A percentile compares a stretch with the other conserved stretches of the same genome.
Conservation (phyloP, 805 yeast species). For the Candida nanaspora region DNA sequence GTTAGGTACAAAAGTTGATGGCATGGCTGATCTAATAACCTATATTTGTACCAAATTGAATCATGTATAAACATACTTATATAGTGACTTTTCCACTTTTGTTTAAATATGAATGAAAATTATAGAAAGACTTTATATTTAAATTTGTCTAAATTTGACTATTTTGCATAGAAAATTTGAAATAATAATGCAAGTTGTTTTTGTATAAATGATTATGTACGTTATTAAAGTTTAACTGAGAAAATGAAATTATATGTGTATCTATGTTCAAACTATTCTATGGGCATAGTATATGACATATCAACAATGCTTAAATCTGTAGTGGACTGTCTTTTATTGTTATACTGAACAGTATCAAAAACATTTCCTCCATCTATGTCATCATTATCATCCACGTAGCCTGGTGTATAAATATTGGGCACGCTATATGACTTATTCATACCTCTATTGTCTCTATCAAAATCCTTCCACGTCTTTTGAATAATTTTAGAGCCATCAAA, state of each 20-base stretch:
- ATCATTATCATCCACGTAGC: conserved; percentile 6
- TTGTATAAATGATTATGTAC: no score
- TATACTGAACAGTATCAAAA: not conserved
- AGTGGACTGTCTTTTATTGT: not conserved
- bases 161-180: no score
- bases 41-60: conserved; percentile 11
- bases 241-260: no score
- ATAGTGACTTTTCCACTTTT: no score
- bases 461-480: conserved; percentile 94
- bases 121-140: no score
- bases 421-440: conserved; percentile 7
- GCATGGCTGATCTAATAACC: conserved; percentile 10
- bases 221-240: no score
- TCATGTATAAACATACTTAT: no score
- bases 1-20: conserved; percentile 10
- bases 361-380: conserved; percentile 1
- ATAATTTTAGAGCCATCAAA: conserved; percentile 87
- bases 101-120: no score
- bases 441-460: conserved; percentile 56
- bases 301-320: not conserved
- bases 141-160: no score
- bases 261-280: not conserved
- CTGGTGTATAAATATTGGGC: conserved; percentile 21
- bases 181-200: no score
- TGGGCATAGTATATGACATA: not conserved